Percentiles rank a stretch among this genome's conserved stretches.
These are phyloP conservation scores for Nitzschia sp. DNA, from an alignment of 108 stramenopile genomes.

Conservation along the genomic window DNA sequence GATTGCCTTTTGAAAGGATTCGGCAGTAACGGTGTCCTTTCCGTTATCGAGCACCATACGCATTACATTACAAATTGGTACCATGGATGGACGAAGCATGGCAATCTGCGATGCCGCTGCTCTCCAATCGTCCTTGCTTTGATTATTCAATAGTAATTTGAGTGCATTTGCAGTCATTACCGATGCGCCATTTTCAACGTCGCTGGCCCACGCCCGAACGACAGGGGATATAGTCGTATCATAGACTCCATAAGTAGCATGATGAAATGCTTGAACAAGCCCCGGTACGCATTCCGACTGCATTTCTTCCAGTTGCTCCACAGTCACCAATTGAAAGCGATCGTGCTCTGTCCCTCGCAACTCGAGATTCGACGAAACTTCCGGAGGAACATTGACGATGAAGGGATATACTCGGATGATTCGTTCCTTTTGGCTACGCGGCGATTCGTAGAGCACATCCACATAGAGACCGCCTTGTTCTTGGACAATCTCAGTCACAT, in stretches of 20 bases:
- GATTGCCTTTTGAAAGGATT: constrained; percentile 12
- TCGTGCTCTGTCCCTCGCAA: constrained; percentile 61
- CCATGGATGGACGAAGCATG: constrained; percentile 60
- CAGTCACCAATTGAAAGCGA: constrained; percentile 37
- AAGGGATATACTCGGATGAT: constrained; percentile 63
- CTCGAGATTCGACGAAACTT: background rate
- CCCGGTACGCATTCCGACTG: constrained; percentile 41
- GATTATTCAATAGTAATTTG: background rate
- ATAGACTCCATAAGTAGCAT: constrained; percentile 47
- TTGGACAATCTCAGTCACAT: constrained; percentile 19
- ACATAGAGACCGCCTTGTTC: constrained; percentile 42
- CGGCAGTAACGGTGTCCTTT: background rate
- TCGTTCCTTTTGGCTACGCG: constrained; percentile 28
- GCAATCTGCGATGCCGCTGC: constrained; percentile 30
- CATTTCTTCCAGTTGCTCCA: constrained; percentile 38
- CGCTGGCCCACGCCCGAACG: constrained; percentile 41
- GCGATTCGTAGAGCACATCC: constrained; percentile 30
- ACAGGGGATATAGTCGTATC: constrained; percentile 28
- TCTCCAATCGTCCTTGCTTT: constrained; percentile 2
- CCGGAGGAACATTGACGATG: constrained; percentile 29
- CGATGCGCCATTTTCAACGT: constrained; percentile 51
- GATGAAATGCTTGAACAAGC: constrained; percentile 55
- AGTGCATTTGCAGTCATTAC: constrained; percentile 44
- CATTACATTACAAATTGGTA: constrained; percentile 57
- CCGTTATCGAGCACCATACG: constrained; percentile 26